A percentile compares a stretch with the other conserved stretches of the same genome.
phyloP scores from a whole-genome alignment of 129 eudicot species.

The Ambrosia artemisiifolia region DNA sequence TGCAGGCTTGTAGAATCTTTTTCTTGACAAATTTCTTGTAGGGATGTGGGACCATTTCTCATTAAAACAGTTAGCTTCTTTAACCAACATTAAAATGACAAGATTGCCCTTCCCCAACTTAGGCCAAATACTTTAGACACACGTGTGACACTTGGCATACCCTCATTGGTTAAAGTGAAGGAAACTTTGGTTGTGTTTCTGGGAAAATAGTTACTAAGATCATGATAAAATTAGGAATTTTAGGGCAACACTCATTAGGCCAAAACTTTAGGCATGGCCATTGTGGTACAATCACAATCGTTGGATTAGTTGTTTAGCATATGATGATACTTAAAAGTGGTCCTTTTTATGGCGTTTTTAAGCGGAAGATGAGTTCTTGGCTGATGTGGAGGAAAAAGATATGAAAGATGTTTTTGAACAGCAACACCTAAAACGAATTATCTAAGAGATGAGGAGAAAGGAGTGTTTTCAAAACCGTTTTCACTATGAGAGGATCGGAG shows the following conservation, averaged over 20 bases:
- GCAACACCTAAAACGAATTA: too few relatives aligned
- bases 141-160: constrained; percentile 23
- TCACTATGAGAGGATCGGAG: too few relatives aligned
- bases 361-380: too few relatives aligned
- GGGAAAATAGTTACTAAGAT: constrained; percentile 24
- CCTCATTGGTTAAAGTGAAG: constrained; percentile 11
- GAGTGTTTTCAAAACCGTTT: too few relatives aligned
- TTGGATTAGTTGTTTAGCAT: constrained; percentile 49
- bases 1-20: constrained; percentile 36
- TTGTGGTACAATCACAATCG: constrained; percentile 30
- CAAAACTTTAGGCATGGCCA: constrained; percentile 31
- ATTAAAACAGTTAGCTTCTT: constrained; percentile 9
- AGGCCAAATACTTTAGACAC: constrained; percentile 10
- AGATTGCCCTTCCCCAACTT: constrained; percentile 16
- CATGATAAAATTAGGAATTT: constrained; percentile 26
- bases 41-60: constrained; percentile 25
- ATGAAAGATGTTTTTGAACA: too few relatives aligned
- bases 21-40: constrained; percentile 31
- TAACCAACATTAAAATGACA: constrained; percentile 3
- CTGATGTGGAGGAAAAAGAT: too few relatives aligned
- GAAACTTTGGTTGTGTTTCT: constrained; percentile 14
- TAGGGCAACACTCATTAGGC: constrained; percentile 10
- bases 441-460: too few relatives aligned
- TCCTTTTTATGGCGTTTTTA: too few relatives aligned
- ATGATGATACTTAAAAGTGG: constrained; percentile 32